Percentiles rank a stretch among this genome's conserved stretches.
phyloP scores from a whole-genome alignment of 75 land plant genomes.

The Cupressus sempervirens region DNA sequence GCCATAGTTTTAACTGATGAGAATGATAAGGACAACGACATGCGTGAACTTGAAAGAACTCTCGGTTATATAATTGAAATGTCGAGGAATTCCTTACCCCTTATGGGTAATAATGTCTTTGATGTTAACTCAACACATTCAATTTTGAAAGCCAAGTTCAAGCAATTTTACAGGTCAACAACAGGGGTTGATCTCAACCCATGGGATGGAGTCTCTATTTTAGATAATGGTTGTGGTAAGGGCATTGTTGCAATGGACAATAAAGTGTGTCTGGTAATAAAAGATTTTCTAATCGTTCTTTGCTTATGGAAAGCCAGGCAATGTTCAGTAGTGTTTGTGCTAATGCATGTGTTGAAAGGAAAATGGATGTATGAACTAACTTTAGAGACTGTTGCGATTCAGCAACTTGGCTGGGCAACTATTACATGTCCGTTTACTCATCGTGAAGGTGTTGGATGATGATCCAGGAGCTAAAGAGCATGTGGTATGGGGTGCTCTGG shows the following conservation, averaged over 20 bases:
- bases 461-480: constrained; percentile 34
- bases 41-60: constrained; percentile 60
- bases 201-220: constrained; percentile 52
- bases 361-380: constrained; percentile 97
- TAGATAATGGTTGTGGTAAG: constrained; percentile 20
- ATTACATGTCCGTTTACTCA: constrained; percentile 77
- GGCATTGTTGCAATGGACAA: constrained; percentile 46
- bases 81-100: constrained; percentile 26
- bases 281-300: constrained; percentile 25
- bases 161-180: background rate
- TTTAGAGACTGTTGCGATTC: constrained; percentile 82
- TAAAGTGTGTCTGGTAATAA: constrained; percentile 68
- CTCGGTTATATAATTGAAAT: constrained; percentile 67
- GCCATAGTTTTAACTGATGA: constrained; percentile 39
- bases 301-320: constrained; percentile 72
- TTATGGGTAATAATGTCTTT: constrained; percentile 14
- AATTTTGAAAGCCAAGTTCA: constrained; percentile 23
- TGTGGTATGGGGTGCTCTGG: constrained; percentile 60
- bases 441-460: constrained; percentile 61
- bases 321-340: constrained; percentile 85
- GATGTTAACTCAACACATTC: constrained; percentile 21
- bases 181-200: background rate
- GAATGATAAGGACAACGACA: constrained; percentile 25
- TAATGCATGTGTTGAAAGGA: constrained; percentile 78
- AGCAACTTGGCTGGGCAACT: constrained; percentile 97